Percentiles rank a stretch among this genome's conserved stretches.
These are phyloP conservation scores for Pseudozyma pruni DNA, from an alignment of 1,284 basidiomycete genomes.

Conservation along the genomic window DNA sequence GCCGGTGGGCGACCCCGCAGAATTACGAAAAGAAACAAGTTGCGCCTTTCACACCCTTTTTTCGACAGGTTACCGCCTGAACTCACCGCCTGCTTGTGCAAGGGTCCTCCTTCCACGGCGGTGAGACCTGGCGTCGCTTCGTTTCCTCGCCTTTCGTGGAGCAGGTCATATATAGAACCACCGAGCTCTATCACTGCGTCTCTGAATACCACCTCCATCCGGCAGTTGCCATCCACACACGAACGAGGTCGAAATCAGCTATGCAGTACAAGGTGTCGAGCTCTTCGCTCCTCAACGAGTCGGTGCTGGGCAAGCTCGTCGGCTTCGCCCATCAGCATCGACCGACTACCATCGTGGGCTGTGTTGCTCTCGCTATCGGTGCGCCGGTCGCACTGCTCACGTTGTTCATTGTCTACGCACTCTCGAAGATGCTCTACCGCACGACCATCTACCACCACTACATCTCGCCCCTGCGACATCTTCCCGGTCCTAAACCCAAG, in stretches of 20 bases:
- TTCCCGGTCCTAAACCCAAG: slow-evolving; percentile 43
- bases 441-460: slow-evolving; percentile 41
- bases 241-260: too few relatives aligned
- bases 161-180: background rate
- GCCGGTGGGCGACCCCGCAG: too few relatives aligned
- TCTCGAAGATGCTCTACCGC: slow-evolving; percentile 30
- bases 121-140: background rate
- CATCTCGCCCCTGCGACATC: slow-evolving; percentile 39
- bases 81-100: background rate
- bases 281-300: slow-evolving; percentile 24
- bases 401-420: slow-evolving; percentile 5
- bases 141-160: background rate
- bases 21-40: too few relatives aligned
- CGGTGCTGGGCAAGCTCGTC: slow-evolving; percentile 16
- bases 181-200: background rate
- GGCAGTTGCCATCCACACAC: too few relatives aligned
- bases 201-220: too few relatives aligned
- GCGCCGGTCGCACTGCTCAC: background rate
- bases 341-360: slow-evolving; percentile 12
- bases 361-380: slow-evolving; percentile 4
- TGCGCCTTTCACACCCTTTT: slow-evolving; percentile 9
- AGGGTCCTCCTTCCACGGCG: too few relatives aligned
- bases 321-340: slow-evolving; percentile 13
- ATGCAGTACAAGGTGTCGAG: slow-evolving; percentile 30
- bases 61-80: slow-evolving; percentile 13